Evolutionary conservation across 768 basidiomycete species (phyloP), one percentile per base, ranked within the genome.

Genomic region (Russula lepida): DNA sequence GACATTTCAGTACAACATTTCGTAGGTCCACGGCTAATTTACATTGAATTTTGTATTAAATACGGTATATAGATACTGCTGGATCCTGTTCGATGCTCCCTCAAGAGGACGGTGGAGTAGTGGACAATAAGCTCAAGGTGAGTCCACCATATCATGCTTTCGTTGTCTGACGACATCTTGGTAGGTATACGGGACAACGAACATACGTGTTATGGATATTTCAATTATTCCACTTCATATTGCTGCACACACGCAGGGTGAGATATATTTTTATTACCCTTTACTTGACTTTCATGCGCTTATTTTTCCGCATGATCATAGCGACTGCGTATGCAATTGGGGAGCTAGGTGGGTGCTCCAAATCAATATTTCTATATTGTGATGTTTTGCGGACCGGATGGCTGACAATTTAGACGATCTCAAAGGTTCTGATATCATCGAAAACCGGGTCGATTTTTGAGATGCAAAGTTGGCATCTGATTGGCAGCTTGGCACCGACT

Each of bases 191-290:
- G 70, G 67, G 2, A 71, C 71, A 19, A 57, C 50, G 51, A 73
- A 73, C 56, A n/a, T 73, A 5, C 62, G 72, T 6, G 69, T 73
- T 21, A 69, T 70, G 9, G 72, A 73, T 56, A 37, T 69, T n/a
- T 68, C 68, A 9, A 64, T 73, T 15, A 30, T 73, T 23, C 72
- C 72, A 3, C 58, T 71, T n/a, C 69, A 71, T 28, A 37, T 71
- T 25, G 63, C 56, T 4, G 68, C 64, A 23, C 71, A 71, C 46
- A 62, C 52, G 23, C 64, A 68, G 27, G 43, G 67, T 68, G 7
- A 52, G 52, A 7, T 21, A 21, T 19, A 21, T n/a, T 6, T 11
- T 3, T 19, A 23, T 4, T 12, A n/a, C 55, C 21, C 9, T 7
- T 7, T 15, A 35, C 33, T 21, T 15, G 32, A n/a, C 6, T 21